These are phyloP conservation scores for Citrus cavaleriei DNA, from an alignment of 345 rosid species.

Conservation along the genomic window DNA sequence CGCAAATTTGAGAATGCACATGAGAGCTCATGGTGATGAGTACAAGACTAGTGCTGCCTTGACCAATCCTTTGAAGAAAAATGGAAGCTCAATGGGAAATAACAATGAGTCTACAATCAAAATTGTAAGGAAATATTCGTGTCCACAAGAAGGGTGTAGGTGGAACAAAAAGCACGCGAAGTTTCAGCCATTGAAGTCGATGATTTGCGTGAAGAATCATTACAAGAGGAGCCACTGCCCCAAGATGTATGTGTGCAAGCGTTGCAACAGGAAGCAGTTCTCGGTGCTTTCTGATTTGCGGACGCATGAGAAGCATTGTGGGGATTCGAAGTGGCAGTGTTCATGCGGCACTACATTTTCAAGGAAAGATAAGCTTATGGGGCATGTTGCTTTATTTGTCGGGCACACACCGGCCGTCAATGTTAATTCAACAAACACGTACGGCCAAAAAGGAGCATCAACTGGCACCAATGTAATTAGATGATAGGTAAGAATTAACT, in stretches of 20 bases:
- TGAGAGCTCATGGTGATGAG: constrained; percentile 93
- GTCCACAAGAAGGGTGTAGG: constrained; percentile 80
- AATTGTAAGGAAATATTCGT: constrained; percentile 53
- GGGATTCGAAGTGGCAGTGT: constrained; percentile 72
- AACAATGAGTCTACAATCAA: constrained; percentile 14
- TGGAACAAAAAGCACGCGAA: constrained; percentile 81
- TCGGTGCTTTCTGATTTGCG: constrained; percentile 84
- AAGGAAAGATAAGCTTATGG: constrained; percentile 81
- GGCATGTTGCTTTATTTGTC: constrained; percentile 67
- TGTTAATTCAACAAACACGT: neutral
- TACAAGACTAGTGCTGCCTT: constrained; percentile 77
- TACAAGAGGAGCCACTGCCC: constrained; percentile 96
- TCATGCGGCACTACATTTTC: constrained; percentile 90
- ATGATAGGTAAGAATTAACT: constrained; percentile 8
- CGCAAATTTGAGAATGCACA: constrained; percentile 93
- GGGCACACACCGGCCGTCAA: constrained; percentile 52
- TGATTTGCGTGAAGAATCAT: constrained; percentile 86
- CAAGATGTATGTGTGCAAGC: constrained; percentile 81
- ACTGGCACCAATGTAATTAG: constrained; percentile 9
- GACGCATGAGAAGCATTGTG: constrained; percentile 96
- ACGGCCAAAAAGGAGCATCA: constrained; percentile 14
- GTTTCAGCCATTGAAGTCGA: constrained; percentile 87
- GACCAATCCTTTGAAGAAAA: constrained; percentile 47
- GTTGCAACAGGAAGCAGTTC: constrained; percentile 74
- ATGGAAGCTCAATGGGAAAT: neutral